Evolutionary conservation across 2,329 filamentous ascomycete genomes (phyloP).

Genomic region (Cytospora chrysosperma): DNA sequence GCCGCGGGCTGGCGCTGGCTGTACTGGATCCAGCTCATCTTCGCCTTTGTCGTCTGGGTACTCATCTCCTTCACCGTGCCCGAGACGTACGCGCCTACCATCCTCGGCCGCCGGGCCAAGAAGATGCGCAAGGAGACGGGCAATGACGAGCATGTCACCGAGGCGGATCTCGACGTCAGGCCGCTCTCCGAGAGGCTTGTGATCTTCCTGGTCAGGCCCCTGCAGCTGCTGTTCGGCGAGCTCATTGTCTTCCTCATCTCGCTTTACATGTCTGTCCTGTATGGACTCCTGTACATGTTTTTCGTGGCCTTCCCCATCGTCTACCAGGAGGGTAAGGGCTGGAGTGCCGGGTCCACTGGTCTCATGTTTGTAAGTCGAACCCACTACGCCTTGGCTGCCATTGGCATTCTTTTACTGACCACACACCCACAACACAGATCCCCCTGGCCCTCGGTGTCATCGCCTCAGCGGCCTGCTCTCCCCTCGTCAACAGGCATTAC

Average conservation of each 20-base stretch:
- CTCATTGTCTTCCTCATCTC: conserved; percentile 82
- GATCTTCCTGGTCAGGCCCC: conserved; percentile 77
- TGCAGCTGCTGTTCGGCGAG: conserved; percentile 82
- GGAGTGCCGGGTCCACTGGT: conserved; percentile 69
- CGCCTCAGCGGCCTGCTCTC: conserved; percentile 63
- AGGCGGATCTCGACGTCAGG: conserved; percentile 74
- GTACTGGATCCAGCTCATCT: conserved; percentile 83
- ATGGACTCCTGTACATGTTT: conserved; percentile 75
- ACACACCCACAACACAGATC: conserved; percentile 43
- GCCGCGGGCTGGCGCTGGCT: conserved; percentile 76
- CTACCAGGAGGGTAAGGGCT: conserved; percentile 78
- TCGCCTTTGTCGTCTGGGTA: conserved; percentile 67
- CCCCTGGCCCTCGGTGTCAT: conserved; percentile 76
- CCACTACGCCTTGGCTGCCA: conserved; percentile 16
- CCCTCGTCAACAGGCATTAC: conserved; percentile 81
- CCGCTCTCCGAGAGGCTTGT: conserved; percentile 66
- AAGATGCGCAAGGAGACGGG: conserved; percentile 70
- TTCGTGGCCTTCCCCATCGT: conserved; percentile 70
- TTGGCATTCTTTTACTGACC: background rate
- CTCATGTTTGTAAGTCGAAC: conserved; percentile 67
- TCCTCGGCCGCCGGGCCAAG: conserved; percentile 68
- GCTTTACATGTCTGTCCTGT: conserved; percentile 82
- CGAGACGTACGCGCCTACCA: conserved; percentile 81
- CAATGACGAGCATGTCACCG: conserved; percentile 68
- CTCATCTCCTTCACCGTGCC: conserved; percentile 86